Conservation (phyloP, 1,284 basidiomycete genomes). For the Heterobasidion occidentale region DNA sequence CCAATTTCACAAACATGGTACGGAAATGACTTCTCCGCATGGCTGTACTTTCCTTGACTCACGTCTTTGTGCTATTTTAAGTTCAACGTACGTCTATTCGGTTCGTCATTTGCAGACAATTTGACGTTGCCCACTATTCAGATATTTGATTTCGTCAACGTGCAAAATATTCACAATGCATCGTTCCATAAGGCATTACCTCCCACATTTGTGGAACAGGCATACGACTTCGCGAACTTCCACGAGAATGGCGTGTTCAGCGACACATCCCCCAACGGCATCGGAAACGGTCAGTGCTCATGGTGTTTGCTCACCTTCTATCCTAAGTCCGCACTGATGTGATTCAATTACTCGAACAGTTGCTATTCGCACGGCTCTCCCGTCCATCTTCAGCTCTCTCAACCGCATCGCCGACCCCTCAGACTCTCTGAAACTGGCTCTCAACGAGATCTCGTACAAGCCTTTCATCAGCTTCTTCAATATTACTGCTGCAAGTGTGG, state of each 20-base stretch:
- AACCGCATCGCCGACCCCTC: constrained; percentile 29
- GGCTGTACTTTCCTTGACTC: not conserved
- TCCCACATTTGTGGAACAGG: constrained; percentile 26
- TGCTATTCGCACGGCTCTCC: constrained; percentile 35
- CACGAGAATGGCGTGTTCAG: constrained; percentile 43
- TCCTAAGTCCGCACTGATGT: not conserved
- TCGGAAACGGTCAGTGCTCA: constrained; percentile 35
- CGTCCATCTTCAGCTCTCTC: constrained; percentile 35
- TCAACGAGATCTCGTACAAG: constrained; percentile 40
- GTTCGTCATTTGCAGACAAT: not conserved
- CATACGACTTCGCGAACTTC: constrained; percentile 38
- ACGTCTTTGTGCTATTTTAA: not conserved
- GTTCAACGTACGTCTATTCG: not conserved
- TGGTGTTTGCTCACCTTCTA: not conserved
- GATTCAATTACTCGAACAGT: constrained; percentile 16
- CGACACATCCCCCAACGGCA: constrained; percentile 22
- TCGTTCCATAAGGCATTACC: constrained; percentile 27
- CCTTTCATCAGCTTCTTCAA: constrained; percentile 46
- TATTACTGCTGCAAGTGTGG: constrained; percentile 28
- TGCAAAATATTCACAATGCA: constrained; percentile 41
- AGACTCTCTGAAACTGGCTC: constrained; percentile 33
- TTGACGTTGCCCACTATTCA: constrained; percentile 6
- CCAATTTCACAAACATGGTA: constrained; percentile 34
- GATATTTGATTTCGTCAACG: constrained; percentile 46
- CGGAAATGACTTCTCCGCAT: not conserved